Base-by-base conservation (phyloP, 495 filamentous ascomycete species). In the Talaromyces nanjingensis region DNA sequence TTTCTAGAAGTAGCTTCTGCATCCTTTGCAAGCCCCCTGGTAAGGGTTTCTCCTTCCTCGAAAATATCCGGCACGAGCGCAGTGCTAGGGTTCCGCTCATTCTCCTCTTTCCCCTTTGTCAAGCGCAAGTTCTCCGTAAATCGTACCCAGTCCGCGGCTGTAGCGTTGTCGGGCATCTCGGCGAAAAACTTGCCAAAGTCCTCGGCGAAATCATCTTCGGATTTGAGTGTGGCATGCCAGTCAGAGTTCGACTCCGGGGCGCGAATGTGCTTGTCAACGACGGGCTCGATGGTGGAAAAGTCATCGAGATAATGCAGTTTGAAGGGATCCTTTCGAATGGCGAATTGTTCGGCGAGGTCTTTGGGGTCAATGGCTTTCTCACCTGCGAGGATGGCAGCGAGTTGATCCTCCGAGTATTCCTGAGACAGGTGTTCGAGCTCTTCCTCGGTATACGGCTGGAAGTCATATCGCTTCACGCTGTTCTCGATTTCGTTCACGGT, bases 321-420 rank as follows among this genome's bases (percentile, higher is more conserved):
- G 78, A 89, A 89, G 9, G 87, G 82, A 73, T 98, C 94, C 49
- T 72, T 74, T 55, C 89, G 86, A 56, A 89, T 70, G 3, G 81
- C 79, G 59, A 87, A 87, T 73, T 92, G 89, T 42, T 86, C 82
- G 7, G 85, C 83, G 70, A 98, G 74, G 74, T 98, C 91, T 64
- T 83, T 76, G 16, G 88, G 84, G 74, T 91, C 84, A 74, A 98
- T 89, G 63, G 90, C 86, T 9, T 82, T 80, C 75, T 98, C 94
- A 64, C 89, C 94, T 60, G 89, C 91, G 75, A 92, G 81, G 74
- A 98, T 86, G 54, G 92, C 90, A n/a, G 79, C 80, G 64, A 97
- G 79, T 76, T 98, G 94, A 65, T 87, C 83, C 14, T 87, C 82
- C 6, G 90, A 89, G 80, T 96, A 98, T 63, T 81, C 78, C 66